Evolutionary conservation across 2,329 filamentous ascomycete genomes (phyloP).

Genomic region (Colletotrichum coccodes): DNA sequence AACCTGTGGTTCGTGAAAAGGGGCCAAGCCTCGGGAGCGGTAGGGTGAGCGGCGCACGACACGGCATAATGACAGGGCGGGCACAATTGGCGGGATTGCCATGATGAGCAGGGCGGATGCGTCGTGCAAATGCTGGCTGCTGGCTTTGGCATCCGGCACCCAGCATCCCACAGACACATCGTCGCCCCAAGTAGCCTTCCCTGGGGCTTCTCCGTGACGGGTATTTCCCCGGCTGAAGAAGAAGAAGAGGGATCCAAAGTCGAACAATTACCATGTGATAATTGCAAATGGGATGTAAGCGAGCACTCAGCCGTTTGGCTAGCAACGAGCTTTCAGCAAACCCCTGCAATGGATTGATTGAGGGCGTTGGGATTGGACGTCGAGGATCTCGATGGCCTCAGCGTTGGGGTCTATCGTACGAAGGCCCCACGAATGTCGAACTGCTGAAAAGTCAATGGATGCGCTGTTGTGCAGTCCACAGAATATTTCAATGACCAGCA

Average conservation of each 20-base stretch:
- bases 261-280: slow-evolving; percentile 25
- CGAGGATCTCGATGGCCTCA: slow-evolving; percentile 1
- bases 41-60: neutral
- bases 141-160: slow-evolving; percentile 8
- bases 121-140: neutral
- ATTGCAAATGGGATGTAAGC: neutral
- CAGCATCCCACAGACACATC: neutral
- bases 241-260: neutral
- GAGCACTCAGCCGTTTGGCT: neutral
- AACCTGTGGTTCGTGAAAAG: neutral
- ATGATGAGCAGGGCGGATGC: neutral
- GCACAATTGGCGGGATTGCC: neutral
- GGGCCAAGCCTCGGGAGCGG: neutral
- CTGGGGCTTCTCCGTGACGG: neutral
- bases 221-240: neutral
- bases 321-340: neutral
- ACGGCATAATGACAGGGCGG: neutral
- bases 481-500: neutral
- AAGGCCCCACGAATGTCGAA: neutral
- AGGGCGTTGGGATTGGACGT: slow-evolving; percentile 15
- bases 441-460: neutral
- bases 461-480: neutral
- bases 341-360: slow-evolving; percentile 2
- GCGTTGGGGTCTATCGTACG: neutral
- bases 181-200: neutral